Evolutionary conservation across 257 asterid species (phyloP), one percentile per base, ranked within the genome.

Genomic region (Capsicum chinense): DNA sequence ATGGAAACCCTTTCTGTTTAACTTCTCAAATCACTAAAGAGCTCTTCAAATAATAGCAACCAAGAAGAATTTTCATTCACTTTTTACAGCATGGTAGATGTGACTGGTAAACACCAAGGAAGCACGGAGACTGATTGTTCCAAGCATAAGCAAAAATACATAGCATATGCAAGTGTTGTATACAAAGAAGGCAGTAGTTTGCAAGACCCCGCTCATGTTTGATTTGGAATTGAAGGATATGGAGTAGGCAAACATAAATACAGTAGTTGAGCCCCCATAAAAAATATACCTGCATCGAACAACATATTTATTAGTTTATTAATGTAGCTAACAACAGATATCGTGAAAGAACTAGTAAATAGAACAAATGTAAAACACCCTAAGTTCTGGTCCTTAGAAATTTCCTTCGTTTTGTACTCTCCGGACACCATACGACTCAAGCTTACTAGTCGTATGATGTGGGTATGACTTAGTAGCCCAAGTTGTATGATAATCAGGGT

Each of bases 111-210:
- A 93, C 81, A 87, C 59, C 87, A 88, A 74, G 17, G 97, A 93
- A 69, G 93, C 93, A 76, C 73, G 89, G 79, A 93, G 91, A 85
- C 98, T 85, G 21, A 93, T 66, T 4, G 97, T 82, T 26, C 96
- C 98, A 0, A 95, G 94, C 89, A 93, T 83, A 54, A 95, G 87
- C 95, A 95, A 93, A 86, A 93, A 79, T 0, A 95, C 95, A 9
- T 85, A 92, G 90, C 97, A 95, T 87, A 93, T 44, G 89, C 92
- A 92, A 44, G 92, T 90, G 47, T 86, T 95, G 91, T 92, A 90
- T 56, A 96, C 95, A 44, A 93, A 90, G 87, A 91, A 95, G 93
- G 89, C 86, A 79, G 87, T 48, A 0, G 89, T 86, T 85, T 95
- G 98, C 82, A 93, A 86, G 84, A 89, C n/a, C 14, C 98, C 98